A percentile compares a stretch with the other conserved stretches of the same genome.
Evolutionary conservation across 805 yeast species (phyloP).

Genomic region (Saturnispora quitensis): DNA sequence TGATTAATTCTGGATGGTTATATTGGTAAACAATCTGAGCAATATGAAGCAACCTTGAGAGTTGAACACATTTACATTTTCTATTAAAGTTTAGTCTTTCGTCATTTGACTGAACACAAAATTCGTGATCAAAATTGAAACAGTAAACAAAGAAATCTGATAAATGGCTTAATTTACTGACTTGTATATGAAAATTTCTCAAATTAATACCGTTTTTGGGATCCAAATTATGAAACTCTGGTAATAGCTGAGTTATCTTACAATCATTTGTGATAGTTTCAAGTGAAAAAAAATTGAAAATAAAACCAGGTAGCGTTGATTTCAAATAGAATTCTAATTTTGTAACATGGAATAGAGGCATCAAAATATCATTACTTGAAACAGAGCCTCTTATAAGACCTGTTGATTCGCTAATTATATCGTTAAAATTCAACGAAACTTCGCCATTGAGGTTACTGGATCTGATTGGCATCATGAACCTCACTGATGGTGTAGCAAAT

Average conservation of each 20-base stretch:
- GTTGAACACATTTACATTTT: constrained; percentile 30
- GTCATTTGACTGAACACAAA: constrained; percentile 10
- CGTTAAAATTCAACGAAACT: constrained; percentile 22
- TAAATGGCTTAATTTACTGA: constrained; percentile 64
- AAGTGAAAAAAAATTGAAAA: constrained; percentile 16
- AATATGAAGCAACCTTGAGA: constrained; percentile 33
- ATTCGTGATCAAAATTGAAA: constrained; percentile 33
- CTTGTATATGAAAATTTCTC: constrained; percentile 81
- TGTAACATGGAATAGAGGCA: constrained; percentile 30
- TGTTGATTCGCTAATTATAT: constrained; percentile 29
- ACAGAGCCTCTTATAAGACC: constrained; percentile 49
- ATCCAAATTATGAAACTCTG: constrained; percentile 50
- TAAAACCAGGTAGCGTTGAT: constrained; percentile 20
- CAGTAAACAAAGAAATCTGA: constrained; percentile 76
- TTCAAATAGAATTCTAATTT: constrained; percentile 22
- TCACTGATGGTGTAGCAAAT: constrained; percentile 16
- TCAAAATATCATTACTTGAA: constrained; percentile 43
- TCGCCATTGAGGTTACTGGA: constrained; percentile 24
- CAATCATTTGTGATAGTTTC: constrained; percentile 35
- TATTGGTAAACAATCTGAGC: constrained; percentile 31
- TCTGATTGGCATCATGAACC: constrained; percentile 25
- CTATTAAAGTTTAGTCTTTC: constrained; percentile 12
- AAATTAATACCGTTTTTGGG: constrained; percentile 67
- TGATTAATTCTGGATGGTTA: constrained; percentile 19
- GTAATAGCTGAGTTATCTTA: constrained; percentile 34